Base-by-base conservation (phyloP, 2,329 filamentous ascomycete species). In the Myriangium duriaei region DNA sequence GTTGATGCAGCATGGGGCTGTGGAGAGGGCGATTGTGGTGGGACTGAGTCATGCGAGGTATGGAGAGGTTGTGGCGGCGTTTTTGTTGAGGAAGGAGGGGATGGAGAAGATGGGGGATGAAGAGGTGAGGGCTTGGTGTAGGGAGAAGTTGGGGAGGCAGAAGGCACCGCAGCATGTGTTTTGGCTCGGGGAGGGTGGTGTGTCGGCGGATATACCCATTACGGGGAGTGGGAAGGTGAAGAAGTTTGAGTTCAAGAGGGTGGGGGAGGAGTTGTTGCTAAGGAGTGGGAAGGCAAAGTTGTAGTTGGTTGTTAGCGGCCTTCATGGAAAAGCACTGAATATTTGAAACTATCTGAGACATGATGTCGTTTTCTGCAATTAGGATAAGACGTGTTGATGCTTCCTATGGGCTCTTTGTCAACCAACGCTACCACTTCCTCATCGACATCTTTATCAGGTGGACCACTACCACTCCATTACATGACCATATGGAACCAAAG, bases 101-200 rank as follows among this genome's bases (percentile, higher is more conserved):
- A 19, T n/a, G 10, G 40, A 46, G 5, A 55, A 51, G 34, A 57
- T 52, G 2, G 39, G 32, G 6, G 46, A 59, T 5, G 53, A 58
- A 7, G 55, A 55, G 16, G 47, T 62, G 2, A 54, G 55, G 38
- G 47, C 39, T 9, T 62, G 60, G 60, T 56, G 56, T 2, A 52
- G 56, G 34, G 48, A 58, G 34, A 52, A 53, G 3, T 41, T 63
- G 18, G 60, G 59, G 1, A 44, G 59, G 28, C 60, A 63, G 38
- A 64, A 65, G 47, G 75, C 78, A 3, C 81, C 82, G 0, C 64
- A 72, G 6, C 71, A 85, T 54, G 55, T 87, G n/a, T 86, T 86
- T 53, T 84, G 81, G 71, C 67, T 87, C 16, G 82, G 81, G 0
- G 62, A 62, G 32, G 57, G 59, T 21, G 60, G 56, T 11, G 49